Evolutionary conservation across 805 yeast species (phyloP).

Genomic region (Ogataea dorogensis): DNA sequence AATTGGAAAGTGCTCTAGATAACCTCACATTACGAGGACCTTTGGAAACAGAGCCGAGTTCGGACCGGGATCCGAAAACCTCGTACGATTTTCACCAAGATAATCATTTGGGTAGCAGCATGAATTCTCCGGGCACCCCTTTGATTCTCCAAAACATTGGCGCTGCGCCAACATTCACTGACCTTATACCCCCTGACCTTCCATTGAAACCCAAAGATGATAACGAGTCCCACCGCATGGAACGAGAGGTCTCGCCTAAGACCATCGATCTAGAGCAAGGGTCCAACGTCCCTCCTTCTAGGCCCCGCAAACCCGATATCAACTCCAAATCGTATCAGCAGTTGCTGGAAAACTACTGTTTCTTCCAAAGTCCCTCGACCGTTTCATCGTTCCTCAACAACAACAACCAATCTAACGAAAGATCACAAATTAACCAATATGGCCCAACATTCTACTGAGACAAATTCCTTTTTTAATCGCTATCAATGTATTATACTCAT

Average conservation of each 20-base stretch:
- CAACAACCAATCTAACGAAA: conserved; percentile 16
- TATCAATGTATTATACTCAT: conserved; percentile 5
- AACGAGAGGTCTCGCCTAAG: conserved; percentile 11
- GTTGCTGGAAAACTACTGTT: conserved; percentile 59
- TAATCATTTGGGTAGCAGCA: conserved; percentile 12
- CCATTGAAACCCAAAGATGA: conserved; percentile 7
- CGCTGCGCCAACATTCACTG: conserved; percentile 22
- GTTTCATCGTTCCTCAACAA: conserved; percentile 32
- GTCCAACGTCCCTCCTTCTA: conserved; percentile 1
- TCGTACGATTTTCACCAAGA: conserved; percentile 8
- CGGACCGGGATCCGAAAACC: neutral
- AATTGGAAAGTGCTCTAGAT: conserved; percentile 6
- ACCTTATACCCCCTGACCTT: conserved; percentile 16
- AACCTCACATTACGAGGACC: conserved; percentile 11
- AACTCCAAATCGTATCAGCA: conserved; percentile 56
- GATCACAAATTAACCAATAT: conserved; percentile 16
- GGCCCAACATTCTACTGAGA: conserved; percentile 26
- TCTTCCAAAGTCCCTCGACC: conserved; percentile 44
- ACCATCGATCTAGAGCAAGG: conserved; percentile 1
- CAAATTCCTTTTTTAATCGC: neutral
- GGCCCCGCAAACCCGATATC: conserved; percentile 37
- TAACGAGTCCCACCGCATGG: conserved; percentile 2
- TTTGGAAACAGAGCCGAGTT: neutral
- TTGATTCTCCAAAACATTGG: conserved; percentile 22
- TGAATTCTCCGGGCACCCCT: conserved; percentile 27